Evolutionary conservation across 176 grass and related monocot species (phyloP), one percentile per base, ranked within the genome.

Genomic region (Musa schizocarpa): DNA sequence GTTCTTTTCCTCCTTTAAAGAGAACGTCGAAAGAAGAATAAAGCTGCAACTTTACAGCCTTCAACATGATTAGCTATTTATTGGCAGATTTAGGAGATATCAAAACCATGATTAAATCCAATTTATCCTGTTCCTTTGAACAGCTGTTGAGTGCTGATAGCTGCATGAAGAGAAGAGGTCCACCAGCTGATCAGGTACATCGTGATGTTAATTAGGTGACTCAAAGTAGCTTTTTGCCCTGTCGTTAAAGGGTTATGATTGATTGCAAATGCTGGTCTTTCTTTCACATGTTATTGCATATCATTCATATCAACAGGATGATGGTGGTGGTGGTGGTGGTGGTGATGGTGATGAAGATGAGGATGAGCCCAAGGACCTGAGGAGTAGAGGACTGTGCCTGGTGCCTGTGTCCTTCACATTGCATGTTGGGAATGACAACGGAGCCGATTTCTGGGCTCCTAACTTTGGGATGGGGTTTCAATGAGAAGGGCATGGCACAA

Each of bases 361-460:
- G 20, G 84, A 82, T 16, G 83, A 77, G 76, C 51, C 14, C n/a
- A 91, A 82, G 81, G 88, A 91, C 81, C 70, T 98, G 76, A 89
- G 77, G 73, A 98, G 88, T 43, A 88, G 86, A 82, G 94, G 94
- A 5, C 53, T 98, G 26, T 98, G 94, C 86, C 90, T 98, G 5
- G 86, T 98, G 52, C 94, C 94, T 1, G 78, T 91, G 24, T 91
- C 88, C 79, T 93, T 85, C 82, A 88, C 88, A 2, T 53, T 89
- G 74, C 81, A 91, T 68, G 58, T 98, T 16, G 82, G 82, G 27
- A 79, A 58, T 0, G 94, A 86, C 48, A 78, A 83, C 50, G 81
- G 81, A 5, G 82, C 75, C 7, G 90, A 98, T 61, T 89, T 82
- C 94, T 98, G 90, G 94, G 80, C 80, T 51, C 86, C 88, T 2